A percentile compares a stretch with the other conserved stretches of the same genome.
Conservation (phyloP, 2,329 filamentous ascomycete genomes). For the Stromatinia cepivora region DNA sequence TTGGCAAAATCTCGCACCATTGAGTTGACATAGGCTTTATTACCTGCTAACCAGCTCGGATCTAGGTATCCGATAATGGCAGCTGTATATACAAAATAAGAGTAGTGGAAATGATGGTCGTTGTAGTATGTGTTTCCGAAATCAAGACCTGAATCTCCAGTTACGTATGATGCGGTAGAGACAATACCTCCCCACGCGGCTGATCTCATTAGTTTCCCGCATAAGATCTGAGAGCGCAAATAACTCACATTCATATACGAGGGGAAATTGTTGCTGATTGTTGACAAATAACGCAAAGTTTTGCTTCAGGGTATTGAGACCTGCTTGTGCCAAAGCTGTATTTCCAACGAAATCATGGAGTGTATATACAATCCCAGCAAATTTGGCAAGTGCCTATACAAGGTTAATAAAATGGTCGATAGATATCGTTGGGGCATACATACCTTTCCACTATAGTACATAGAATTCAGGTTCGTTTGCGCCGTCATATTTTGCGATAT, state of each 20-base stretch:
- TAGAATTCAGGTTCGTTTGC: slow-evolving; percentile 76
- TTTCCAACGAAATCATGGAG: slow-evolving; percentile 64
- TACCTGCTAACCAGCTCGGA: slow-evolving; percentile 68
- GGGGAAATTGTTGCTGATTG: slow-evolving; percentile 66
- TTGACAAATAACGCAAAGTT: slow-evolving; percentile 65
- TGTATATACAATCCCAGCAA: slow-evolving; percentile 67
- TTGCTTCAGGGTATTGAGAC: slow-evolving; percentile 61
- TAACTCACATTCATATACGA: slow-evolving; percentile 56
- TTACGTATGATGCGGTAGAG: slow-evolving; percentile 70
- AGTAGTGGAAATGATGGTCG: slow-evolving; percentile 75
- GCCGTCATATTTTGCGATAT: slow-evolving; percentile 72
- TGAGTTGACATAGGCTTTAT: slow-evolving; percentile 78
- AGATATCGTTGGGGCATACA: background rate
- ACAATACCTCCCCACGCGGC: slow-evolving; percentile 76
- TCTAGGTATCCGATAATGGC: slow-evolving; percentile 82
- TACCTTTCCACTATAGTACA: slow-evolving; percentile 87
- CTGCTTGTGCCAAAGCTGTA: slow-evolving; percentile 54
- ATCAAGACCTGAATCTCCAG: slow-evolving; percentile 68
- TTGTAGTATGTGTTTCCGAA: slow-evolving; percentile 91
- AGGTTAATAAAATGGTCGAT: slow-evolving; percentile 39
- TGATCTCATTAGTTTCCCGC: background rate
- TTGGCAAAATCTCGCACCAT: slow-evolving; percentile 84
- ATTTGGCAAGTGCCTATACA: slow-evolving; percentile 67
- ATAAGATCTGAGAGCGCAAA: background rate
- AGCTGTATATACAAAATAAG: slow-evolving; percentile 86